Evolutionary conservation across 345 rosid species (phyloP).

Genomic region (Acer negundo): DNA sequence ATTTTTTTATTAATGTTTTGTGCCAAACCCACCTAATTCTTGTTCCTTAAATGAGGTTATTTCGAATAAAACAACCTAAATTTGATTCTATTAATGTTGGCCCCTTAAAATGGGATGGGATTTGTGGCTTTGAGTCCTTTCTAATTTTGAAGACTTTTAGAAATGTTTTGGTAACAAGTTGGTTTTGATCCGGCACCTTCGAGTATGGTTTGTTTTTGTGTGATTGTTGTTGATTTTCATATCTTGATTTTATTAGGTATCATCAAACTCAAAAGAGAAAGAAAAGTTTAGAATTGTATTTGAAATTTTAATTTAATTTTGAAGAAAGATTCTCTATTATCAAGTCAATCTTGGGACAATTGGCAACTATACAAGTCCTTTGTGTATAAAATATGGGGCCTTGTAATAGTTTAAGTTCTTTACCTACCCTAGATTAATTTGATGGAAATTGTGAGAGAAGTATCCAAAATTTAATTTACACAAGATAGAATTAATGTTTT

Average conservation of each 20-base stretch:
- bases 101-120: neutral
- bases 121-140: neutral
- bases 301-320: too few relatives aligned
- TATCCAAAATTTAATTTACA: neutral
- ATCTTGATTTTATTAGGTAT: neutral
- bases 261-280: neutral
- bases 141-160: neutral
- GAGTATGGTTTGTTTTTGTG: neutral
- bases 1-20: too few relatives aligned
- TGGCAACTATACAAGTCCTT: neutral
- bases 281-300: too few relatives aligned
- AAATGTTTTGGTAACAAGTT: neutral
- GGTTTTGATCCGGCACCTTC: neutral
- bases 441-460: neutral
- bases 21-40: slow-evolving; percentile 12
- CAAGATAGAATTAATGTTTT: neutral
- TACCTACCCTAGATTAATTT: neutral
- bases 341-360: neutral
- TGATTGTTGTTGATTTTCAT: neutral
- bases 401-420: neutral
- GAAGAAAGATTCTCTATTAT: neutral
- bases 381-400: slow-evolving; percentile 9
- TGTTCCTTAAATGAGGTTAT: neutral
- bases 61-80: neutral
- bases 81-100: neutral